phyloP scores from a whole-genome alignment of 768 basidiomycete species.

The Agrocybe praecox region DNA sequence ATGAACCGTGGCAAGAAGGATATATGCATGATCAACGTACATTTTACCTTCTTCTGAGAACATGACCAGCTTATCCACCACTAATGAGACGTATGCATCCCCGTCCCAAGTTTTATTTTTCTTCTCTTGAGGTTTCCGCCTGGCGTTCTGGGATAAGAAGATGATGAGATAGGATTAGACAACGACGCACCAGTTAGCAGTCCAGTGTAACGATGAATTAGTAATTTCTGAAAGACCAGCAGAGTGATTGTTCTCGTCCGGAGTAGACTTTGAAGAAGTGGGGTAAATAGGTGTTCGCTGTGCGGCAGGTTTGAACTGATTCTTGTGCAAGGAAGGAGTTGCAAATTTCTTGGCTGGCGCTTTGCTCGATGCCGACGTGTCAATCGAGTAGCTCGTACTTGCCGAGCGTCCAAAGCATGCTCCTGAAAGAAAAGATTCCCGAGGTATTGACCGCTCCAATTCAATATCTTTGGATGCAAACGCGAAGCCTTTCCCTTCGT shows the following conservation, averaged over 20 bases:
- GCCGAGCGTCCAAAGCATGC: conserved; percentile 51
- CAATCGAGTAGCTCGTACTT: background rate
- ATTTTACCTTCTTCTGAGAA: conserved; percentile 72
- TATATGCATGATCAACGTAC: conserved; percentile 38
- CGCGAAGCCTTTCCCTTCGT: conserved; percentile 35
- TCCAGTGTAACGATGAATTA: conserved; percentile 53
- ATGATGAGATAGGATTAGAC: background rate
- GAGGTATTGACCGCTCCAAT: conserved; percentile 59
- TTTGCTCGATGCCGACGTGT: background rate
- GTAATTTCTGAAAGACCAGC: conserved; percentile 13
- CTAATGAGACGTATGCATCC: conserved; percentile 62
- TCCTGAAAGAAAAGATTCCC: conserved; percentile 63
- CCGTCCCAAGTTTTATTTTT: conserved; percentile 92
- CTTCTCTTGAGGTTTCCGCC: conserved; percentile 73
- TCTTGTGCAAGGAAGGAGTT: conserved; percentile 13
- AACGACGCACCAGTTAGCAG: conserved; percentile 57
- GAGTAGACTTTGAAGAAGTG: background rate
- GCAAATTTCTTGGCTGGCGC: conserved; percentile 26
- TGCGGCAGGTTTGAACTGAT: background rate
- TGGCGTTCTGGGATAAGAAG: conserved; percentile 25
- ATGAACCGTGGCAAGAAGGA: background rate
- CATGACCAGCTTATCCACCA: conserved; percentile 55
- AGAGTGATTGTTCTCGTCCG: background rate
- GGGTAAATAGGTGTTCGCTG: background rate
- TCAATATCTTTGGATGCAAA: conserved; percentile 64